A percentile compares a stretch with the other conserved stretches of the same genome.
These are phyloP conservation scores for Starmerella sirachaensis DNA, from an alignment of 805 yeast genomes.

Conservation along the genomic window DNA sequence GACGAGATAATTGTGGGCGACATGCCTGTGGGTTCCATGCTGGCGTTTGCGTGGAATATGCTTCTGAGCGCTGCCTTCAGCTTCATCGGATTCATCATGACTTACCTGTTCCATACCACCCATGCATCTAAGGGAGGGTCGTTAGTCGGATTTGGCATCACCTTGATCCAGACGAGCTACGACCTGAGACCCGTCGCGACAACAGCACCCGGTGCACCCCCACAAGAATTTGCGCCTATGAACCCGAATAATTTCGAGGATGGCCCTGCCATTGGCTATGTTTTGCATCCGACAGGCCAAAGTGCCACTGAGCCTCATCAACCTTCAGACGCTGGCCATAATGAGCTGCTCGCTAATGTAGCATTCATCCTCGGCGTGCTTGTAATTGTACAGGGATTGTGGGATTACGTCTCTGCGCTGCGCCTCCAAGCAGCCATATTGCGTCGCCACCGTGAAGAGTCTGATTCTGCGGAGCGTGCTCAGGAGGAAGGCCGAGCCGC, in stretches of 20 bases:
- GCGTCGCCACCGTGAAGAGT: constrained; percentile 8
- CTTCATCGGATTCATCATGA: constrained; percentile 80
- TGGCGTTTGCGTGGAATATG: constrained; percentile 81
- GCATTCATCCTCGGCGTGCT: constrained; percentile 58
- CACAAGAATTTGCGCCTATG: constrained; percentile 38
- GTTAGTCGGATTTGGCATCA: constrained; percentile 78
- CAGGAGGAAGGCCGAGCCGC: constrained; percentile 5
- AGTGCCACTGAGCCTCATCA: constrained; percentile 7
- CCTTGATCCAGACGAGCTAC: constrained; percentile 62
- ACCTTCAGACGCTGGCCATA: constrained; percentile 1
- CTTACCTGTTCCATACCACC: constrained; percentile 84
- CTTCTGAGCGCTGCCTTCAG: constrained; percentile 86
- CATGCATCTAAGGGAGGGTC: constrained; percentile 97
- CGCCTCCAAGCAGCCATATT: constrained; percentile 57
- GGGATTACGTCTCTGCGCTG: constrained; percentile 64
- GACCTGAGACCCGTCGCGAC: constrained; percentile 39
- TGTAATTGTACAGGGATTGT: constrained; percentile 52
- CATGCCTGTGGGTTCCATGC: constrained; percentile 84
- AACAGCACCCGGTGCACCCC: constrained; percentile 20
- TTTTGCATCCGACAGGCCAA: constrained; percentile 19
- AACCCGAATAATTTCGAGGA: constrained; percentile 49
- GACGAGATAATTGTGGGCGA: constrained; percentile 94
- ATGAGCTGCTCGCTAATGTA: constrained; percentile 28
- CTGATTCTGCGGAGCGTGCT: constrained; percentile 7
- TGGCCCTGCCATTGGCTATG: constrained; percentile 16